Percentiles rank a stretch among this genome's conserved stretches.
These are phyloP conservation scores for Phragmites australis DNA, from an alignment of 176 grass and related monocot genomes.

Conservation along the genomic window DNA sequence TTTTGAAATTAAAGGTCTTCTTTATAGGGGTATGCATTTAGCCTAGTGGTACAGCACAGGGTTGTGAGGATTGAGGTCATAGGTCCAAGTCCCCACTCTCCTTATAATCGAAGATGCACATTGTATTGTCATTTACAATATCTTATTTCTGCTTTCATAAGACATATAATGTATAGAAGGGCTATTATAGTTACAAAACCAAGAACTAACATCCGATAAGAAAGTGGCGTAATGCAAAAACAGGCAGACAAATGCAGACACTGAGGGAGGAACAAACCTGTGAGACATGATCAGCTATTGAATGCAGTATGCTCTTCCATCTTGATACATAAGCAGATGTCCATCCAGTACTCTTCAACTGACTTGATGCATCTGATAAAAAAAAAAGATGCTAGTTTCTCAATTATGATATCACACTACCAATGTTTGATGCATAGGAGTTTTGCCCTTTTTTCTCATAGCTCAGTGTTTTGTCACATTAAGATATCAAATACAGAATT, in stretches of 20 bases:
- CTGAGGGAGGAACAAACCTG: constrained; percentile 58
- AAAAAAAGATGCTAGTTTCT: constrained; percentile 43
- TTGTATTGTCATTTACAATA: background rate
- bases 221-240: background rate
- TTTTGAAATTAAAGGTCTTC: background rate
- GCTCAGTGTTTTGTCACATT: background rate
- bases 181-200: background rate
- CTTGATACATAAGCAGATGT: constrained; percentile 67
- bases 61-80: too few species aligned
- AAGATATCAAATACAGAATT: background rate
- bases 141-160: background rate
- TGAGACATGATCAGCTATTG: constrained; percentile 93
- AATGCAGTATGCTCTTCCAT: constrained; percentile 87
- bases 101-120: background rate
- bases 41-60: background rate
- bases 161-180: background rate
- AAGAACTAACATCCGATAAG: background rate
- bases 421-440: background rate
- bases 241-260: constrained; percentile 6
- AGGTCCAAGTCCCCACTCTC: background rate
- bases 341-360: constrained; percentile 73
- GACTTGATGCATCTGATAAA: constrained; percentile 63
- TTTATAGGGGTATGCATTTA: background rate
- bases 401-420: constrained; percentile 33
- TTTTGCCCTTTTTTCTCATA: background rate